phyloP scores from a whole-genome alignment of 2,329 filamentous ascomycete species.

The Diaporthe australafricana region DNA sequence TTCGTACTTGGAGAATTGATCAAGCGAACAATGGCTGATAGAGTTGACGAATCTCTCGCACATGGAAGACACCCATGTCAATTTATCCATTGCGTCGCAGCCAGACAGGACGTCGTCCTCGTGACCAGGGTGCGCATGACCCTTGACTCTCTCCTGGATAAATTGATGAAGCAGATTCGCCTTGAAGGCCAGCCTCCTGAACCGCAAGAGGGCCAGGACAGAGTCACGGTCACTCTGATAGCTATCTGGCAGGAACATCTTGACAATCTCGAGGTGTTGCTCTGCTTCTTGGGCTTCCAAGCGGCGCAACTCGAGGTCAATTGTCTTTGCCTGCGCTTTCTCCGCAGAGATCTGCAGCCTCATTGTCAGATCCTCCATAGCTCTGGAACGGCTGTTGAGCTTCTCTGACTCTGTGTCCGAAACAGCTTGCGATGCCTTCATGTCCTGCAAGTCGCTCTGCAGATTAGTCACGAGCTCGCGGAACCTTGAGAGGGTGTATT shows the following conservation, averaged over 20 bases:
- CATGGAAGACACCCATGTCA: slow-evolving; percentile 85
- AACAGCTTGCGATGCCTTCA: slow-evolving; percentile 90
- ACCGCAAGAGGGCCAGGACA: slow-evolving; percentile 87
- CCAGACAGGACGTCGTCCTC: slow-evolving; percentile 84
- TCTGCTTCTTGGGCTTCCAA: slow-evolving; percentile 90
- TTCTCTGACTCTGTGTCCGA: slow-evolving; percentile 94
- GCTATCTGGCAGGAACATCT: slow-evolving; percentile 87
- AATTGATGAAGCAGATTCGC: slow-evolving; percentile 81
- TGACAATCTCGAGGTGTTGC: slow-evolving; percentile 89
- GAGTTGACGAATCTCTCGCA: slow-evolving; percentile 86
- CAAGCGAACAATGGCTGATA: slow-evolving; percentile 81
- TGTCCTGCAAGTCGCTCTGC: slow-evolving; percentile 89
- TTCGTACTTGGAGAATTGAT: slow-evolving; percentile 83
- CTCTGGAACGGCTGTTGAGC: slow-evolving; percentile 85
- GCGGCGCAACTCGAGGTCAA: slow-evolving; percentile 87
- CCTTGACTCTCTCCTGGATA: slow-evolving; percentile 81
- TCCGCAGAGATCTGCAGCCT: slow-evolving; percentile 91
- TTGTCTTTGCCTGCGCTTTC: slow-evolving; percentile 93
- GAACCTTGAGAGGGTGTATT: slow-evolving; percentile 90
- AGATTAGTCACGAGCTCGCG: slow-evolving; percentile 87
- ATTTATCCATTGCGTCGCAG: slow-evolving; percentile 85
- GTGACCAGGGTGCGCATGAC: slow-evolving; percentile 73
- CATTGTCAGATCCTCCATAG: slow-evolving; percentile 97
- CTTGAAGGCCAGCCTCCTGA: slow-evolving; percentile 91
- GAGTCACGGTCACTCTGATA: slow-evolving; percentile 86